Evolutionary conservation across 306 rosid genomes (phyloP).

Genomic region (Vigna mungo): DNA sequence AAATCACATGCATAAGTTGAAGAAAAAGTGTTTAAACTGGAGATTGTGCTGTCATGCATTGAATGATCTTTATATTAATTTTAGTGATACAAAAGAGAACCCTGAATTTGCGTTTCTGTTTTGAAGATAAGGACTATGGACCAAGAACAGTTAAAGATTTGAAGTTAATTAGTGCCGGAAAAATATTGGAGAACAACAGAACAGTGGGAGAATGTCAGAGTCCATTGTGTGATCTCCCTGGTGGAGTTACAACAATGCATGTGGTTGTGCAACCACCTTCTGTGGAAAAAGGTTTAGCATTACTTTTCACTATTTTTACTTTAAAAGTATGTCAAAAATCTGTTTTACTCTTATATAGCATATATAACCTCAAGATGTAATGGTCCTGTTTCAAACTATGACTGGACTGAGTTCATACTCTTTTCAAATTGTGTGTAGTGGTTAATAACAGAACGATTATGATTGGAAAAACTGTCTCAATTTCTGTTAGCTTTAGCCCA

Average conservation of each 20-base stretch:
- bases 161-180: slow-evolving; percentile 88
- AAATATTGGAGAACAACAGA: slow-evolving; percentile 81
- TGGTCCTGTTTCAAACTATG: too few species aligned
- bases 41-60: slow-evolving; percentile 9
- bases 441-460: too few species aligned
- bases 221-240: slow-evolving; percentile 80
- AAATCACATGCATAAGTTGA: slow-evolving; percentile 2
- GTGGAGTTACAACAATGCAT: slow-evolving; percentile 90
- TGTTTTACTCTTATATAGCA: slow-evolving; percentile 10
- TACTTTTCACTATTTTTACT: slow-evolving; percentile 3
- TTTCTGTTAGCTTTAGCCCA: too few species aligned
- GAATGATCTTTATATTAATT: not conserved
- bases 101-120: slow-evolving; percentile 22
- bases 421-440: too few species aligned
- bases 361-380: not conserved
- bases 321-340: slow-evolving; percentile 4
- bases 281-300: slow-evolving; percentile 69
- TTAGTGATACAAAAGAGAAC: slow-evolving; percentile 22
- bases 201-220: slow-evolving; percentile 89
- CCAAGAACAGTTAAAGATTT: slow-evolving; percentile 92
- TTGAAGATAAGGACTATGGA: slow-evolving; percentile 80
- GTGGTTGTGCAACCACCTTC: slow-evolving; percentile 81
- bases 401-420: too few species aligned
- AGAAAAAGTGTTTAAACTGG: not conserved
- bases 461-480: too few species aligned